A percentile compares a stretch with the other conserved stretches of the same genome.
Evolutionary conservation across 2,329 filamentous ascomycete species (phyloP).

Genomic region (Phaeosphaeriaceae sp.): DNA sequence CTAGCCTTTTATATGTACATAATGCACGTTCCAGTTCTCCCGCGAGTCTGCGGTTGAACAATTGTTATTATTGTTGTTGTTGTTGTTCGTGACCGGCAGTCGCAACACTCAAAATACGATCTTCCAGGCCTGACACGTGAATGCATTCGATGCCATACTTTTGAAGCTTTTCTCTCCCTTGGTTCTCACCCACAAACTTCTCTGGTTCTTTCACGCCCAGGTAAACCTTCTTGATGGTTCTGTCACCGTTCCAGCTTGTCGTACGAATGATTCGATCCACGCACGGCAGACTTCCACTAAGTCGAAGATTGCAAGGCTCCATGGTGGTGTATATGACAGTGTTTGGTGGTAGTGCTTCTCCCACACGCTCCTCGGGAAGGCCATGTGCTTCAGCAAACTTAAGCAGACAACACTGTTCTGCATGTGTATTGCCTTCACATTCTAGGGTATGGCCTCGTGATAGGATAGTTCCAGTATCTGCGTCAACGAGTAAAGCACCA

Average conservation of each 20-base stretch:
- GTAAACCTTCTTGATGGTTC: constrained; percentile 76
- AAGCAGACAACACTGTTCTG: constrained; percentile 87
- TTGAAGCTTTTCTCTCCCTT: constrained; percentile 72
- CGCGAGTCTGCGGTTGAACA: background rate
- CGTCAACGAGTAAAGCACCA: constrained; percentile 81
- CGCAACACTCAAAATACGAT: constrained; percentile 80
- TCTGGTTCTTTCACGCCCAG: constrained; percentile 88
- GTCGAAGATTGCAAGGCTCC: constrained; percentile 78
- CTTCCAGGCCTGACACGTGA: constrained; percentile 76
- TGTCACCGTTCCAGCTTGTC: constrained; percentile 52
- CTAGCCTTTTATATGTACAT: constrained; percentile 2
- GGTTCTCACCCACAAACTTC: constrained; percentile 85
- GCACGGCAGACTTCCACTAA: constrained; percentile 78
- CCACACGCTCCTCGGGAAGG: constrained; percentile 61
- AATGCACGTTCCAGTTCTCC: background rate
- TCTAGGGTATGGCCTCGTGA: constrained; percentile 91
- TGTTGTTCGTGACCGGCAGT: constrained; percentile 73
- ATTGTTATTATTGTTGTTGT: constrained; percentile 3
- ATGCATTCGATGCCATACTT: constrained; percentile 76
- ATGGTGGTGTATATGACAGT: constrained; percentile 87
- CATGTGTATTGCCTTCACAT: constrained; percentile 90
- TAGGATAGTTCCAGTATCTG: constrained; percentile 64
- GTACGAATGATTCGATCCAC: constrained; percentile 75
- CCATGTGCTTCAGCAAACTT: constrained; percentile 63
- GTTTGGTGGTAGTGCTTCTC: constrained; percentile 58